phyloP scores from a whole-genome alignment of 495 filamentous ascomycete species.

The Aspergillus incahuasiensis region DNA sequence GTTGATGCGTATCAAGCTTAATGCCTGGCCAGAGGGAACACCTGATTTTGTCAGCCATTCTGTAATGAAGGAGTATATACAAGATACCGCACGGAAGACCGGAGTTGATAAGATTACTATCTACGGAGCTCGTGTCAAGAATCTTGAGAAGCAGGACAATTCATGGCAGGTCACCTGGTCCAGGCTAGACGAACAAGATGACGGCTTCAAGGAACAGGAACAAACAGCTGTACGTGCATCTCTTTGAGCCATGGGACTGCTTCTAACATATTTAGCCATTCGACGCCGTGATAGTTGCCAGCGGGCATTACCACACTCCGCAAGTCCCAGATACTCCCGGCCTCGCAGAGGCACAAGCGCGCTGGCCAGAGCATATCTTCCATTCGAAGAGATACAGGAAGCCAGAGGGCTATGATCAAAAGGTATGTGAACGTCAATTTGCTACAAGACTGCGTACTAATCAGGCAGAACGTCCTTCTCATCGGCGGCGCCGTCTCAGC shows the following conservation, averaged over 20 bases:
- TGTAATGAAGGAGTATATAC: constrained; percentile 55
- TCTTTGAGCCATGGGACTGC: background rate
- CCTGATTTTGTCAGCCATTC: constrained; percentile 51
- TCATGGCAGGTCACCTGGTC: constrained; percentile 49
- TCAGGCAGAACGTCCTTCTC: constrained; percentile 49
- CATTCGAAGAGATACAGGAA: constrained; percentile 61
- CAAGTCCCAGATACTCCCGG: constrained; percentile 53
- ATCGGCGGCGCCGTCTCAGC: constrained; percentile 60
- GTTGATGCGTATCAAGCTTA: constrained; percentile 55
- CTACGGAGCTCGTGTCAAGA: constrained; percentile 56
- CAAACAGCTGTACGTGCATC: constrained; percentile 19
- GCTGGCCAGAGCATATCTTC: constrained; percentile 45
- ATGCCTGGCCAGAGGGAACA: constrained; percentile 56
- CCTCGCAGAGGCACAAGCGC: constrained; percentile 47
- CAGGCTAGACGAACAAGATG: constrained; percentile 22
- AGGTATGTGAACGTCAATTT: constrained; percentile 21
- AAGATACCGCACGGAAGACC: constrained; percentile 46
- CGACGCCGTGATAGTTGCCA: constrained; percentile 54
- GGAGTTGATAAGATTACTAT: constrained; percentile 45
- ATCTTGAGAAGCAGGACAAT: constrained; percentile 40
- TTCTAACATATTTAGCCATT: constrained; percentile 35
- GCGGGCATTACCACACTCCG: constrained; percentile 56
- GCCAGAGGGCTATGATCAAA: constrained; percentile 39
- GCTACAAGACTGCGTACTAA: background rate
- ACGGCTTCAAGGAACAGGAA: constrained; percentile 18